Evolutionary conservation across 768 basidiomycete species (phyloP).

Genomic region (Bullera alba): DNA sequence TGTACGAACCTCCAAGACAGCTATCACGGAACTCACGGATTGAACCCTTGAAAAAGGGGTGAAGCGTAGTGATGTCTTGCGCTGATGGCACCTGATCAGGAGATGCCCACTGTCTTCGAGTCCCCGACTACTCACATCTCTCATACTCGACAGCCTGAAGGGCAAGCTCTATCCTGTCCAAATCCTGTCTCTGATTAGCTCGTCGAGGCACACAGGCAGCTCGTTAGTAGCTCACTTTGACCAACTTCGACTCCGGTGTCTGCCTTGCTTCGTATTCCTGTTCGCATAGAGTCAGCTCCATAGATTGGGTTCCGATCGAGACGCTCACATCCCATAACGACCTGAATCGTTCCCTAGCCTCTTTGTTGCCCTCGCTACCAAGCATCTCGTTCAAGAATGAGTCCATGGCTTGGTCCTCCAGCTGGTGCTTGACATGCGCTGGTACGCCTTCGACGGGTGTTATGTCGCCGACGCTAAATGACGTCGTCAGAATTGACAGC

Average conservation of each 20-base stretch:
- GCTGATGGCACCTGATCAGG: constrained; percentile 11
- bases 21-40: constrained; percentile 19
- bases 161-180: constrained; percentile 45
- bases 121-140: constrained; percentile 35
- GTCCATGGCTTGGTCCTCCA: constrained; percentile 72
- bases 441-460: constrained; percentile 79
- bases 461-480: constrained; percentile 76
- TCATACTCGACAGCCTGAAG: constrained; percentile 47
- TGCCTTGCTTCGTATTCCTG: constrained; percentile 46
- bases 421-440: constrained; percentile 64
- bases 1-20: not conserved
- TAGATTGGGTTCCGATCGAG: too few relatives aligned
- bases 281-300: not conserved
- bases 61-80: constrained; percentile 37
- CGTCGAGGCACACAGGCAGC: not conserved
- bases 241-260: constrained; percentile 46
- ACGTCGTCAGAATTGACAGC: not conserved
- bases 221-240: constrained; percentile 38
- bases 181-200: constrained; percentile 21
- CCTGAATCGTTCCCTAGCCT: constrained; percentile 41
- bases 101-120: not conserved
- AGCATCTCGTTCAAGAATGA: constrained; percentile 85
- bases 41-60: constrained; percentile 40
- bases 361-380: constrained; percentile 38
- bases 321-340: constrained; percentile 42